Conservation (phyloP, 1,284 basidiomycete species). For the Austroboletus niveus region DNA sequence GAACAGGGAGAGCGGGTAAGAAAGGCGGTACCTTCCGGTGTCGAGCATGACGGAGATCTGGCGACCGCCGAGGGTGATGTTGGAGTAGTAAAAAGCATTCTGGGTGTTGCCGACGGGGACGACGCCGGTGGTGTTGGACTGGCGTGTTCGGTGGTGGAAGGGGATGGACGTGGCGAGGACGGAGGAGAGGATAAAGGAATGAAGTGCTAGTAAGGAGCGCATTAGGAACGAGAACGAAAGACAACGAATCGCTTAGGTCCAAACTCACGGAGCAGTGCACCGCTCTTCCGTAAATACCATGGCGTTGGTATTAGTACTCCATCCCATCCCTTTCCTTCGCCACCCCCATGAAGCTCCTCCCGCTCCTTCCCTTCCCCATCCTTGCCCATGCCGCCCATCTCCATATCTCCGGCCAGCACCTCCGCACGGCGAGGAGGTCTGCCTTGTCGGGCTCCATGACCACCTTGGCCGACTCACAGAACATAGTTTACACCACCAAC, state of each 20-base stretch:
- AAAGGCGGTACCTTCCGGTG: constrained; percentile 49
- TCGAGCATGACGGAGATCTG: constrained; percentile 53
- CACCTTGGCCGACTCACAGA: constrained; percentile 31
- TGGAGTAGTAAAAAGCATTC: constrained; percentile 59
- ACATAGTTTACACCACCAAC: constrained; percentile 53
- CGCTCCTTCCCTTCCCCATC: constrained; percentile 6
- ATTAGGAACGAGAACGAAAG: constrained; percentile 19
- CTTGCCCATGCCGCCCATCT: constrained; percentile 13
- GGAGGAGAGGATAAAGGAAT: constrained; percentile 42
- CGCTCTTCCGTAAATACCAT: no score
- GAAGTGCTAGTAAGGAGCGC: constrained; percentile 44
- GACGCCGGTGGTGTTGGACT: constrained; percentile 25
- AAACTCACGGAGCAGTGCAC: neutral
- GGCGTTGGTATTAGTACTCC: no score
- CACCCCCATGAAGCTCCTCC: constrained; percentile 12
- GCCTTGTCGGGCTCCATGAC: constrained; percentile 15
- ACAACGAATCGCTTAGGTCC: neutral
- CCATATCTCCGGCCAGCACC: constrained; percentile 14
- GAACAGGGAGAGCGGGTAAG: neutral
- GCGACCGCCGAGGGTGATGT: constrained; percentile 54
- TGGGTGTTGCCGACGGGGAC: constrained; percentile 55
- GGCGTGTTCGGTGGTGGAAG: constrained; percentile 39
- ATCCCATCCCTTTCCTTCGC: neutral
- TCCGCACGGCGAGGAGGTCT: constrained; percentile 13
- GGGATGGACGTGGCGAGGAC: constrained; percentile 47